Conservation (phyloP, 371 early-diverging fungal species). For the Mucor sp. region DNA sequence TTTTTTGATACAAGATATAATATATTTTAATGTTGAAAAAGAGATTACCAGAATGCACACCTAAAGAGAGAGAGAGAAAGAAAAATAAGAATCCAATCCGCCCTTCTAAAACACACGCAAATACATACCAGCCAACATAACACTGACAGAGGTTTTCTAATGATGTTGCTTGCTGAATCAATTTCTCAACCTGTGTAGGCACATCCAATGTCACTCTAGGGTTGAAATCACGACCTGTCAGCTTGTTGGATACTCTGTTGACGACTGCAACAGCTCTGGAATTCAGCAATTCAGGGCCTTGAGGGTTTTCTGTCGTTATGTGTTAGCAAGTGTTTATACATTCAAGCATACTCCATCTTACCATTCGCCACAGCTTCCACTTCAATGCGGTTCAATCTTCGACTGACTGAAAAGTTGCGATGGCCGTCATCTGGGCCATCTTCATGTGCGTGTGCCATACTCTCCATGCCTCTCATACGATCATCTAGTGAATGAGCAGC, state of each 20-base stretch:
- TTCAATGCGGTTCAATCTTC: constrained; percentile 50
- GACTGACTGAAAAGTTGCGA: constrained; percentile 50
- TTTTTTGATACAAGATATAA: neutral
- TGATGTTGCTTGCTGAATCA: constrained; percentile 94
- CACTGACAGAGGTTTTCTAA: constrained; percentile 95
- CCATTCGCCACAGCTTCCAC: constrained; percentile 54
- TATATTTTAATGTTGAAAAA: neutral
- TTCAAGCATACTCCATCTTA: constrained; percentile 13
- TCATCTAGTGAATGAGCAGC: constrained; percentile 22
- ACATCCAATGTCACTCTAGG: constrained; percentile 82
- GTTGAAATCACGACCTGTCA: constrained; percentile 93
- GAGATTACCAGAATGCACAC: constrained; percentile 22
- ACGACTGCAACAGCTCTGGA: constrained; percentile 63
- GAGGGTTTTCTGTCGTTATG: constrained; percentile 38
- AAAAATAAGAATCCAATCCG: neutral
- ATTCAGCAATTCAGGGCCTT: constrained; percentile 54
- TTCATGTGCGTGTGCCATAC: constrained; percentile 34
- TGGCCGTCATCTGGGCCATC: constrained; percentile 47
- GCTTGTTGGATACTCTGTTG: constrained; percentile 74
- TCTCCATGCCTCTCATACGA: constrained; percentile 44
- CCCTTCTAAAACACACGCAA: neutral
- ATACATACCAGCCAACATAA: constrained; percentile 94
- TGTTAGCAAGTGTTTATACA: neutral
- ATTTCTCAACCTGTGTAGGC: constrained; percentile 85
- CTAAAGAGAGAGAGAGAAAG: neutral